Conservation (phyloP, 805 yeast genomes). For the Priceomyces castillae region DNA sequence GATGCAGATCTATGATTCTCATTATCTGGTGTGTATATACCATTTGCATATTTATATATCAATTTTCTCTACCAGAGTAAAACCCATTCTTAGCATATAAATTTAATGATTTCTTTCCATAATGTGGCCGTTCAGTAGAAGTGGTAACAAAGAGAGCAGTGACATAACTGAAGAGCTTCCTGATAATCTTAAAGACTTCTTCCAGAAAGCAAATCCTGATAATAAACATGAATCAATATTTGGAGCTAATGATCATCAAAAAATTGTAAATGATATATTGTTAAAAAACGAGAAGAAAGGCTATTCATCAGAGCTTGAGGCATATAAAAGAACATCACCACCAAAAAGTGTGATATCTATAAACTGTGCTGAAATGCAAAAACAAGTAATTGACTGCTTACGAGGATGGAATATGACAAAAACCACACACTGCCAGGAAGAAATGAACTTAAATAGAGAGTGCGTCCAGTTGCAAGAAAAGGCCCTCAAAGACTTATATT, state of each 20-base stretch:
- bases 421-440: constrained; percentile 29
- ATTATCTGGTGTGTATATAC: constrained; percentile 3
- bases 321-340: constrained; percentile 28
- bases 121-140: constrained; percentile 32
- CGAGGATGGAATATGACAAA: constrained; percentile 28
- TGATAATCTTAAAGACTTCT: constrained; percentile 29
- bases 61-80: not conserved
- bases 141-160: constrained; percentile 19
- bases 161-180: constrained; percentile 36
- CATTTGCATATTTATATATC: not conserved
- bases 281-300: constrained; percentile 13
- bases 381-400: constrained; percentile 35
- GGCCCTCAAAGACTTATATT: constrained; percentile 33
- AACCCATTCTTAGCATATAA: not conserved
- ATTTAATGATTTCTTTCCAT: not conserved
- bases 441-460: constrained; percentile 22
- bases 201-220: constrained; percentile 29
- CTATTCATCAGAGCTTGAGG: constrained; percentile 27
- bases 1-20: not conserved
- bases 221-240: constrained; percentile 19
- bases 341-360: constrained; percentile 25
- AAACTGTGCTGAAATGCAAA: constrained; percentile 42
- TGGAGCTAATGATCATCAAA: constrained; percentile 26
- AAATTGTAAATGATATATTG: constrained; percentile 25
- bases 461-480: constrained; percentile 36